Evolutionary conservation across 78 protist genomes (phyloP).

Genomic region (Monocercomonoides exilis): DNA sequence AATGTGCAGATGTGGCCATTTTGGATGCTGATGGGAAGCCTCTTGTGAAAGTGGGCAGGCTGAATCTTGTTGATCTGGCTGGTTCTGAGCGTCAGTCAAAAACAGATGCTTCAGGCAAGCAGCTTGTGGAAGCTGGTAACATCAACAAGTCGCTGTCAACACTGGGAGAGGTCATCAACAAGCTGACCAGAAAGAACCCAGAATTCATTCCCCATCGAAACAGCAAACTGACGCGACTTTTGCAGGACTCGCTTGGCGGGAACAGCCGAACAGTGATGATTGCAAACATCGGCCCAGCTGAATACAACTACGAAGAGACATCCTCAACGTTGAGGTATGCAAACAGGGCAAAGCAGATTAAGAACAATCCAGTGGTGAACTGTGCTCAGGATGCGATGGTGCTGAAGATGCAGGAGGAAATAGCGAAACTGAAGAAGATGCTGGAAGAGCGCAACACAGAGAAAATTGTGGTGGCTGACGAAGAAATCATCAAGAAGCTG

Average conservation of each 20-base stretch:
- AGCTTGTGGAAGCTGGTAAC: background rate
- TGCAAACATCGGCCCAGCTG: conserved; percentile 15
- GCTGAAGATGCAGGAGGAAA: background rate
- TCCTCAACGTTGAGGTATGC: background rate
- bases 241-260: conserved; percentile 26
- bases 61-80: conserved; percentile 2
- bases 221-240: conserved; percentile 13
- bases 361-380: conserved; percentile 22
- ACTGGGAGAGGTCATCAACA: background rate
- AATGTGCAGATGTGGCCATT: background rate
- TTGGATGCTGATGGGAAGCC: background rate
- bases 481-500: background rate
- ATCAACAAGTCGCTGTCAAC: conserved; percentile 20
- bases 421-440: background rate
- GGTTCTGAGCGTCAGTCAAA: conserved; percentile 18
- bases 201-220: background rate
- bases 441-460: background rate
- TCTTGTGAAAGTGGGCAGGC: conserved; percentile 17
- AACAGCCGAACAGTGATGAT: conserved; percentile 15
- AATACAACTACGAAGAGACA: background rate
- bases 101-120: conserved; percentile 8
- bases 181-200: background rate
- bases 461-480: background rate
- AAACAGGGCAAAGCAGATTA: conserved; percentile 4
- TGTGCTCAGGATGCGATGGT: background rate